A percentile compares a stretch with the other conserved stretches of the same genome.
These are phyloP conservation scores for Alternaria hordeiaustralica DNA, from an alignment of 2,329 filamentous ascomycete species.

Conservation along the genomic window DNA sequence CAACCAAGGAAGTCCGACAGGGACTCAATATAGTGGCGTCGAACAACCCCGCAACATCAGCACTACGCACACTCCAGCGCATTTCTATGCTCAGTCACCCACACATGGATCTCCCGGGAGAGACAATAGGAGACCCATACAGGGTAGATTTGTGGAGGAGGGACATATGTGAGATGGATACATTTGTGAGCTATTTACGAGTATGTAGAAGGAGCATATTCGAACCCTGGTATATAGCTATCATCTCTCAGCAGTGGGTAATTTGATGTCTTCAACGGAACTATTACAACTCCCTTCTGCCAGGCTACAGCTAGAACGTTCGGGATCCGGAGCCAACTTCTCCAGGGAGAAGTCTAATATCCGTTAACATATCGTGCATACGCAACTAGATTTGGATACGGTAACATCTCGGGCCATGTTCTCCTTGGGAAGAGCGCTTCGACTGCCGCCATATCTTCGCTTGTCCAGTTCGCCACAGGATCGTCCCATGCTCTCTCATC, in stretches of 20 bases:
- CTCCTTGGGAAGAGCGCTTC: not conserved
- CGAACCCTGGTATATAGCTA: not conserved
- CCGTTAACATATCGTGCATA: not conserved
- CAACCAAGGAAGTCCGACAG: slow-evolving; percentile 19
- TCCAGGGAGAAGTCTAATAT: not conserved
- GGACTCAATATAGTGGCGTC: slow-evolving; percentile 27
- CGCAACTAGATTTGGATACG: not conserved
- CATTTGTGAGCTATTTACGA: not conserved
- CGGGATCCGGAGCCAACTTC: not conserved
- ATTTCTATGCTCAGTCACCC: slow-evolving; percentile 43
- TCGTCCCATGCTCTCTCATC: not conserved
- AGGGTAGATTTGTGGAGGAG: slow-evolving; percentile 14
- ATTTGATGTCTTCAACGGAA: not conserved
- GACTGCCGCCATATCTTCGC: not conserved
- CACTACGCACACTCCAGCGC: slow-evolving; percentile 40
- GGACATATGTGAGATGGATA: slow-evolving; percentile 4
- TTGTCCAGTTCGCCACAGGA: not conserved
- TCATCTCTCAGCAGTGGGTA: not conserved
- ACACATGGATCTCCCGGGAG: slow-evolving; percentile 2
- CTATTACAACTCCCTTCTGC: not conserved
- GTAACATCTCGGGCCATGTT: not conserved
- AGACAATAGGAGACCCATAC: slow-evolving; percentile 2
- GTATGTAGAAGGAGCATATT: not conserved
- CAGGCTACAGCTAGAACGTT: not conserved
- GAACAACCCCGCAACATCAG: slow-evolving; percentile 16